Base-by-base conservation (phyloP, 2,329 filamentous ascomycete genomes). In the Sporothrix brasiliensis region DNA sequence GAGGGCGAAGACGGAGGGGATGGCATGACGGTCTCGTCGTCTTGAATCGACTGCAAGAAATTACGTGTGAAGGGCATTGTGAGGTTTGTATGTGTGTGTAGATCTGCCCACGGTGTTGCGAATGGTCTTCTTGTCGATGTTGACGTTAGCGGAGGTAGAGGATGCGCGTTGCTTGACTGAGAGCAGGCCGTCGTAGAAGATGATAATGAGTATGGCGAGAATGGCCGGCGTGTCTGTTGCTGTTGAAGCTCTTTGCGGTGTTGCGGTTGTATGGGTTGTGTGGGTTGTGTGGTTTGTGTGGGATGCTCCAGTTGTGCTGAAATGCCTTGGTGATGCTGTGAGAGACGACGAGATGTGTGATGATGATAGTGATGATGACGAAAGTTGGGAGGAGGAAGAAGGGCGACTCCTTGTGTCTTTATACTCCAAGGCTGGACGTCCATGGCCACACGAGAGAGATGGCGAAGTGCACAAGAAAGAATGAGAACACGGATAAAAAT, bases 381-480 rank as follows among this genome's bases (percentile, higher is more conserved):
- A 52, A 56, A 58, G 6, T 52, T 30, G 30, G 54, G 27, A 44
- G 56, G 52, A 67, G 61, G 50, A 54, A 24, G 16, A 50, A 65
- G 65, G 71, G 73, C 68, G 61, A 53, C 68, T 52, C 61, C 30
- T 21, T 41, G 60, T 24, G 68, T n/a, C 69, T 73, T 73, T 73
- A 73, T 73, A 73, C 68, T 67, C 72, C 39, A 47, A n/a, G 30
- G 47, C 27, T 30, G 54, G 66, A 58, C 6, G 44, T 70, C 52
- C 60, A 65, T 69, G 56, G 53, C 63, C 44, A 49, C 41, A 63
- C 50, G 34, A 68, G 19, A 66, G 10, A 7, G 60, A 21, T 49
- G 30, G 34, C 27, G 16, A 52, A 53, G 52, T 24, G 68, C 19
- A 50, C 61, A 65, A 50, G 9, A 47, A 30, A 50, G 14, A 41